A percentile compares a stretch with the other conserved stretches of the same genome.
These are phyloP conservation scores for Nitzschia sp. DNA, from an alignment of 108 stramenopile genomes.

Conservation along the genomic window DNA sequence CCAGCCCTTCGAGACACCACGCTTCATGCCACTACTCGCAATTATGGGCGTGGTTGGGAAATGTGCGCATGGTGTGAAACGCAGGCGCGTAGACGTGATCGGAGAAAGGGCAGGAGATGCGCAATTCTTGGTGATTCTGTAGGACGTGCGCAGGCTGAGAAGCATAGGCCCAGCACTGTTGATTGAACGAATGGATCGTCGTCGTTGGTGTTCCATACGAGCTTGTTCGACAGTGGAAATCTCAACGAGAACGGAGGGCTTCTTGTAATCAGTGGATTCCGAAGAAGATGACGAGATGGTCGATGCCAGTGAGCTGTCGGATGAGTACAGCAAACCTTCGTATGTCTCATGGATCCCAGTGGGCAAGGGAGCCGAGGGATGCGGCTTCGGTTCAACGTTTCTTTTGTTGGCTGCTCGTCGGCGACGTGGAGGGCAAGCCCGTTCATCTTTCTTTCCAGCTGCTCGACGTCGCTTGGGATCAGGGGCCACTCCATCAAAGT, in stretches of 20 bases:
- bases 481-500: conserved; percentile 1
- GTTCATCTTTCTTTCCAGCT: not conserved
- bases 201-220: conserved; percentile 6
- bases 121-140: conserved; percentile 2
- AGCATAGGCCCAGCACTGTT: conserved; percentile 32
- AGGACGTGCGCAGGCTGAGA: conserved; percentile 19
- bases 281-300: not conserved
- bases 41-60: conserved; percentile 6
- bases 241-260: not conserved
- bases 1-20: no score
- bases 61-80: conserved; percentile 20
- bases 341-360: not conserved
- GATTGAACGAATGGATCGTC: conserved; percentile 15
- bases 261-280: not conserved
- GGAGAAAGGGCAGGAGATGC: conserved; percentile 32
- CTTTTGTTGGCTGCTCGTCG: not conserved
- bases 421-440: not conserved
- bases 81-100: conserved; percentile 19
- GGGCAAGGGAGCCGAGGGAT: not conserved
- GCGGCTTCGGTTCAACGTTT: not conserved
- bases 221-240: not conserved
- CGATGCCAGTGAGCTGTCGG: not conserved
- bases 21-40: not conserved
- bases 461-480: not conserved
- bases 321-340: not conserved